Evolutionary conservation across 495 filamentous ascomycete genomes (phyloP).

Genomic region (Pyrenopolyporus hunteri): DNA sequence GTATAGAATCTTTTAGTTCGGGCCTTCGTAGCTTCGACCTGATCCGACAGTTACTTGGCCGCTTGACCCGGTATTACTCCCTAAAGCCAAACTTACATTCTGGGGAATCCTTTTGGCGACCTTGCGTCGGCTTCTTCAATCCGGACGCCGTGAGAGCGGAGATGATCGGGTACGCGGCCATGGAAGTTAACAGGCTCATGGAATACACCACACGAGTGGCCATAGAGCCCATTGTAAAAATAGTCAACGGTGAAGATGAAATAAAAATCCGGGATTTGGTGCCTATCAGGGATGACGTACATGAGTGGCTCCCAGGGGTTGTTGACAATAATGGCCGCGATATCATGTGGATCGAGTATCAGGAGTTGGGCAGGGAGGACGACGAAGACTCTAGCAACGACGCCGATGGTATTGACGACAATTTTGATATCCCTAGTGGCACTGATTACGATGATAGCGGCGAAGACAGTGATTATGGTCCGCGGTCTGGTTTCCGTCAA

Average conservation of each 20-base stretch:
- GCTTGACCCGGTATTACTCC: slow-evolving; percentile 9
- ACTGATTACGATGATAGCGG: not conserved
- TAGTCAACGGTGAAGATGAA: not conserved
- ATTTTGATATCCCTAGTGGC: no score
- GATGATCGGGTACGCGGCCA: slow-evolving; percentile 26
- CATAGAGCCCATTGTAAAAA: slow-evolving; percentile 26
- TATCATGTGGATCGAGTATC: no score
- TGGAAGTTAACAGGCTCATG: slow-evolving; percentile 1
- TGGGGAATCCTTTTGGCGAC: not conserved
- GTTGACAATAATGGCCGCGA: no score
- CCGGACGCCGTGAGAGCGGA: slow-evolving; percentile 22
- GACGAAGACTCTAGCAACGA: no score
- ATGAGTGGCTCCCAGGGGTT: no score
- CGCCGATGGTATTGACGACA: no score
- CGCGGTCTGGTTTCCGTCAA: no score
- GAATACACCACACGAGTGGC: slow-evolving; percentile 7
- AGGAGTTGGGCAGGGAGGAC: no score
- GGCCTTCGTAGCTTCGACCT: slow-evolving; percentile 30
- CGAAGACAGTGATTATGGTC: not conserved
- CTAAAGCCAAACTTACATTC: not conserved
- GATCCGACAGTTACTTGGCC: slow-evolving; percentile 9
- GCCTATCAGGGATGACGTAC: not conserved
- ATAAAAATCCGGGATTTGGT: not conserved
- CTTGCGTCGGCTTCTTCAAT: slow-evolving; percentile 24
- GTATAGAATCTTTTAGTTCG: not conserved